Base-by-base conservation (phyloP, 352 stramenopile species). In the Globisporangium perplexum region DNA sequence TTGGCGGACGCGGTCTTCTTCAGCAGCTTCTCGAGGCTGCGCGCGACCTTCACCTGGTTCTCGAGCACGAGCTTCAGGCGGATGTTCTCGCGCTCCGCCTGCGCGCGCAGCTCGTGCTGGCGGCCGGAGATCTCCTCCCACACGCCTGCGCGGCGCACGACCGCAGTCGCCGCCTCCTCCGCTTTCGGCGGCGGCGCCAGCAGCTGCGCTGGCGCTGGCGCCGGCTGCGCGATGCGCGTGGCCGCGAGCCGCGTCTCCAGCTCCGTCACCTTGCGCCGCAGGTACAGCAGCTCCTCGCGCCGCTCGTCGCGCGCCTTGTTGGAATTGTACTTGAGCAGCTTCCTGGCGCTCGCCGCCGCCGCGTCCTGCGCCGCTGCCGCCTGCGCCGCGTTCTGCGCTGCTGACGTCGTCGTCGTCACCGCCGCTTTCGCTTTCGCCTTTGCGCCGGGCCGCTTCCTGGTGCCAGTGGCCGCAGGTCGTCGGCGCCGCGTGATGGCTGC, bases 21-120 rank as follows among this genome's bases (percentile, higher is more conserved):
- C n/a, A 82, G 53, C 39, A 77, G 23, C 28, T 76, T 77, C 31
- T 74, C 66, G 24, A 82, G 67, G 60, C 65, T 77, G 42, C 71
- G 72, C 20, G 67, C 74, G 43, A 85, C 66, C 62, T 84, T 83
- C 57, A 88, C 69, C 47, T 88, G 76, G n/a, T 62, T 74, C 47
- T 88, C 74, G 41, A 88, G 59, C 38, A 82, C 64, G 7, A 65
- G 50, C 48, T 75, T 74, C 3, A 87, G 63, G 10, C 72, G 63
- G 23, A 73, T 68, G 49, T 88, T 88, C 57, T 88, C 76, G 23
- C 70, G 53, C 52, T 85, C 72, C 1, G 70, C 59, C 44, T 83
- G 68, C 38, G 73, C 60, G 55, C 68, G 60, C 42, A 72, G 46
- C 20, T 56, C 54, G 20, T 41, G 46, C 30, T 65, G 57, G 23